Conservation (phyloP, 2,329 filamentous ascomycete species). For the Xenosphaeropsis pyriputrescens region DNA sequence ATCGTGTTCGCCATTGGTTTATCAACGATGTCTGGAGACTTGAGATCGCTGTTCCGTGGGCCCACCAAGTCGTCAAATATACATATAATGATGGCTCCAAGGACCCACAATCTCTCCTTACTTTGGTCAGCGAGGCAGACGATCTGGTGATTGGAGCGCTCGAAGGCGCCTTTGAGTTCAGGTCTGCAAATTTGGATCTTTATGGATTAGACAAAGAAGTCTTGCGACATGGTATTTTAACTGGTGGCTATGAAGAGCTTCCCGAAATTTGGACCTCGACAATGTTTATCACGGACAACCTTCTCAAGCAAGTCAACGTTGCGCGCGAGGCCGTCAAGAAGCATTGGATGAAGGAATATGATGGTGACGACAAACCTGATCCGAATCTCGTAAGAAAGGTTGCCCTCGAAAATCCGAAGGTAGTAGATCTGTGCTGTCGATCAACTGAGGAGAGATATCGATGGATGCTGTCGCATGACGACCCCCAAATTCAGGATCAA, state of each 20-base stretch:
- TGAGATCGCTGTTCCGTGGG: constrained; percentile 65
- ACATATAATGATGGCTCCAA: constrained; percentile 47
- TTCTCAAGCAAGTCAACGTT: constrained; percentile 43
- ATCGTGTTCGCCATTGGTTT: constrained; percentile 78
- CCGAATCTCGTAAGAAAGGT: constrained; percentile 24
- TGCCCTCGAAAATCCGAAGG: constrained; percentile 31
- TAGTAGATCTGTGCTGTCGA: constrained; percentile 42
- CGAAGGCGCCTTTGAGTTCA: constrained; percentile 53
- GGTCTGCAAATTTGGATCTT: constrained; percentile 47
- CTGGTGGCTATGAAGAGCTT: constrained; percentile 50
- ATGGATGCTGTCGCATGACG: constrained; percentile 38
- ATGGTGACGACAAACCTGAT: constrained; percentile 12
- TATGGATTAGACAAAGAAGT: constrained; percentile 63
- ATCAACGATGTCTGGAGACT: constrained; percentile 59
- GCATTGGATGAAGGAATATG: constrained; percentile 16
- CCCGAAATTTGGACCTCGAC: constrained; percentile 79
- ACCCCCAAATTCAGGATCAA: constrained; percentile 29
- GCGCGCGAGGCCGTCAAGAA: constrained; percentile 18
- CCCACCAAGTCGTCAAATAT: constrained; percentile 61
- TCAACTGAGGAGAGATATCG: constrained; percentile 42
- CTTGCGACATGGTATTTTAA: constrained; percentile 49
- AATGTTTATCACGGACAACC: constrained; percentile 43
- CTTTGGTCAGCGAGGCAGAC: constrained; percentile 45
- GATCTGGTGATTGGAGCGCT: constrained; percentile 55
- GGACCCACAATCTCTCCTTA: constrained; percentile 28